These are phyloP conservation scores for Tetradesmus lagerheimii DNA, from an alignment of 139 green algal species.

Conservation along the genomic window DNA sequence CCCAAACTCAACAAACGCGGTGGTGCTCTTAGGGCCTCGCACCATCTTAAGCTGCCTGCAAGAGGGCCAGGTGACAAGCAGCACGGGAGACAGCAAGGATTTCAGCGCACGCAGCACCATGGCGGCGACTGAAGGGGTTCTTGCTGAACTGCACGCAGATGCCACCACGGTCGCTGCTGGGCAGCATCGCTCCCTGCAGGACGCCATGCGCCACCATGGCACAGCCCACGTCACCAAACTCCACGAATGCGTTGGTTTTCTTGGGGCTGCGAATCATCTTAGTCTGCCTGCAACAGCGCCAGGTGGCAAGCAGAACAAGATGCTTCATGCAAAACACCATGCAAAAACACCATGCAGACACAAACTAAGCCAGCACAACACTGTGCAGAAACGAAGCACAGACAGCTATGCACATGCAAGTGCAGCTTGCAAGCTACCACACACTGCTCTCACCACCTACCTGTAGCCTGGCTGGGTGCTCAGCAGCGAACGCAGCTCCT, in stretches of 20 bases:
- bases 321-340: too few relatives aligned
- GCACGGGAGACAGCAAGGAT: too few relatives aligned
- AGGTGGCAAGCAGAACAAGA: too few relatives aligned
- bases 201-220: constrained; percentile 78
- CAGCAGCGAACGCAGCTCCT: constrained; percentile 63
- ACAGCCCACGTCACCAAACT: constrained; percentile 82
- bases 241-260: constrained; percentile 78
- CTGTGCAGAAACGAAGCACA: too few relatives aligned
- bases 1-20: constrained; percentile 89
- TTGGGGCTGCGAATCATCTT: constrained; percentile 79
- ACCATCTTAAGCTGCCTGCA: constrained; percentile 88
- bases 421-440: too few relatives aligned
- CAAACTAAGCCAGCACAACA: too few relatives aligned
- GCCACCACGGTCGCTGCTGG: constrained; percentile 83
- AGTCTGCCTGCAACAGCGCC: constrained; percentile 79
- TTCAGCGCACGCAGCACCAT: constrained; percentile 17
- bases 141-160: constrained; percentile 93
- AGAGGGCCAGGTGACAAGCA: constrained; percentile 39
- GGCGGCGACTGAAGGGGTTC: constrained; percentile 91
- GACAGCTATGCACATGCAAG: too few relatives aligned
- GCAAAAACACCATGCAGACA: too few relatives aligned
- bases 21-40: constrained; percentile 51
- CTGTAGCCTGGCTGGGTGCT: constrained; percentile 62
- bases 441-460: neutral
- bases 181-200: constrained; percentile 80